Base-by-base conservation (phyloP, 345 rosid species). In the Lumnitzera littorea region DNA sequence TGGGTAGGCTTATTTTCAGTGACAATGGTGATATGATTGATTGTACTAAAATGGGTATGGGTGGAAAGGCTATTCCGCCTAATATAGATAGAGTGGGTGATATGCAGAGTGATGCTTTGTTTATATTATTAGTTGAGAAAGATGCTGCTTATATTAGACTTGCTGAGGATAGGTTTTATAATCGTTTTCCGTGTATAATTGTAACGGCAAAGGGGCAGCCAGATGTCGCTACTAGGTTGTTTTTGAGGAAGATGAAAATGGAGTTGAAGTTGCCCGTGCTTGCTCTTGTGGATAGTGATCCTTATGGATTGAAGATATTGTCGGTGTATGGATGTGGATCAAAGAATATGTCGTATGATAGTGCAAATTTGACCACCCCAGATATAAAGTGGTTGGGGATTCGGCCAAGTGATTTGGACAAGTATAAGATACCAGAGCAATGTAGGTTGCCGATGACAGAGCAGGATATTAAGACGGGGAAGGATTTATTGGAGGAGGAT, bases 401-500 rank as follows among this genome's bases (percentile, higher is more conserved):
- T 25, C 77, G 99, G 79, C 99, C 97, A 0, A 85, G 95, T 64
- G 97, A 94, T 76, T 65, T 94, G 82, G 96, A 89, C 52, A 91
- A 89, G 85, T 91, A 86, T 62, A 78, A 72, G 69, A 84, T 91
- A 74, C 95, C 98, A 0, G 96, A 91, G 64, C 95, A 91, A 57
- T 91, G 98, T 67, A 75, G 96, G 82, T 69, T 91, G 86, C 96
- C 96, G 1, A 89, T 91, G 95, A 89, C 96, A 0, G 99, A 94
- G 79, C 97, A 94, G 89, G 99, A 94, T 89, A 84, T 89, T 55
- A 94, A 87, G 84, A 94, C 97, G 0, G 99, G 99, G 64, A 94
- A 89, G 72, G 96, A 92, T 71, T 55, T 92, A 80, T 53, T 92
- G 70, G 97, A 89, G 73, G 96, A 92, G 77, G 99, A 92, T 77